Evolutionary conservation across 176 grass and related monocot species (phyloP), one percentile per base, ranked within the genome.

Genomic region (Urochloa ruziziensis): DNA sequence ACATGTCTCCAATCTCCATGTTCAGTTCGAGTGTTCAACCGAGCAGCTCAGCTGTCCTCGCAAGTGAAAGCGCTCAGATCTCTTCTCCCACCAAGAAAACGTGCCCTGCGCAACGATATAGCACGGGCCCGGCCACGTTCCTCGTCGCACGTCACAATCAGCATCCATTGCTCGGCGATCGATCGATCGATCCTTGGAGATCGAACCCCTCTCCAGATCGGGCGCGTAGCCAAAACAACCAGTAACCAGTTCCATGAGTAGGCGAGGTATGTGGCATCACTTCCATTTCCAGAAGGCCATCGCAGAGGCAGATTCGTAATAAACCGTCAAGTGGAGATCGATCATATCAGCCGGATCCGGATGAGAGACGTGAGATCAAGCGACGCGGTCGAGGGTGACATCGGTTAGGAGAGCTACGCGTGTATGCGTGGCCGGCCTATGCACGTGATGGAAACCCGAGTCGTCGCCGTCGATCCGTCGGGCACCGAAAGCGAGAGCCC

Each of bases 231-330:
- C 82, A 15, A 84, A 65, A 46, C 46, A 32, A 21, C 17, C 17
- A 21, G 17, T 23, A 62, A 16, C 27, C 27, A 36, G 33, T 54
- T 42, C 59, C 60, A 19, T 16, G 59, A 12, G 21, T 27, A 40
- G 21, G 49, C 29, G 56, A 35, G 40, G 56, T 23, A 8, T 37
- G 68, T 23, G 30, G 69, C 28, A 28, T 72, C 70, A 10, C 10
- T 49, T 39, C 81, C 59, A 40, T 66, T 84, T n/a, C 59, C 19
- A 64, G 46, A 49, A 56, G 46, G 64, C 75, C 35, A 44, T 78
- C 57, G 5, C 74, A 77, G 37, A 78, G 75, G 70, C 70, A 13
- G 5, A 8, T 12, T 2, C 42, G 74, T 30, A 12, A 12, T 14
- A 12, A 46, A 78, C 5, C 12, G 28, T 7, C 58, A 3, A 54